Conservation (phyloP, 352 stramenopile genomes). For the Phytopythium oedochilum region DNA sequence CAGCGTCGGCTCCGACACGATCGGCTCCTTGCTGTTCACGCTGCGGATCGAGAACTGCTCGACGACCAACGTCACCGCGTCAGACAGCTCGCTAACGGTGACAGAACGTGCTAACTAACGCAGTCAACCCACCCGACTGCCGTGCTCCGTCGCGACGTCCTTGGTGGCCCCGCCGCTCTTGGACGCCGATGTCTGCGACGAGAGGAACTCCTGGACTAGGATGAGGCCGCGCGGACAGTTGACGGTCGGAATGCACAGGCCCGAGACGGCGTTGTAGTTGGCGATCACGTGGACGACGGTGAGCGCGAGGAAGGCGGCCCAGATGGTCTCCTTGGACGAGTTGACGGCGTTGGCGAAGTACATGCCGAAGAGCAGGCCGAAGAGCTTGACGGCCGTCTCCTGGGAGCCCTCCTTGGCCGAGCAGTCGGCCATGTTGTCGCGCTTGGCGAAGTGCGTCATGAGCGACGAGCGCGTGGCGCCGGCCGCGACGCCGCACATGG, state of each 20-base stretch:
- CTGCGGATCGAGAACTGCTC: constrained; percentile 49
- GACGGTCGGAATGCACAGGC: constrained; percentile 86
- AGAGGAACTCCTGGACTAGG: constrained; percentile 50
- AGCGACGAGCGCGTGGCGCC: constrained; percentile 92
- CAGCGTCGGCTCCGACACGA: constrained; percentile 45
- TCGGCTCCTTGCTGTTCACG: constrained; percentile 53
- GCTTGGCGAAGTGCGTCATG: constrained; percentile 87
- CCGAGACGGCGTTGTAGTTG: constrained; percentile 91
- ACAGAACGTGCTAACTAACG: not conserved
- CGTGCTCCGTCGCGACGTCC: constrained; percentile 20
- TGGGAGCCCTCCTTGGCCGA: constrained; percentile 95
- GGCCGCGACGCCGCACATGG: constrained; percentile 93
- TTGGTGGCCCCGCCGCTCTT: constrained; percentile 13
- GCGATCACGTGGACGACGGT: constrained; percentile 92
- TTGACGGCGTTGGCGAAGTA: constrained; percentile 80
- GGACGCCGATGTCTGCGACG: not conserved
- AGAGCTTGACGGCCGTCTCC: constrained; percentile 93
- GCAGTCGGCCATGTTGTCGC: constrained; percentile 89
- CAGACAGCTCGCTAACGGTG: not conserved
- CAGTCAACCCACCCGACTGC: constrained; percentile 13
- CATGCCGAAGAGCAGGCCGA: constrained; percentile 89
- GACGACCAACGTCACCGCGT: not conserved
- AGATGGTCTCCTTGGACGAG: constrained; percentile 58
- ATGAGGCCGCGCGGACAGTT: constrained; percentile 68
- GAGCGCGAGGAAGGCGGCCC: constrained; percentile 90